Conservation (phyloP, 176 grass and related monocot genomes). For the Triticum timopheevii region DNA sequence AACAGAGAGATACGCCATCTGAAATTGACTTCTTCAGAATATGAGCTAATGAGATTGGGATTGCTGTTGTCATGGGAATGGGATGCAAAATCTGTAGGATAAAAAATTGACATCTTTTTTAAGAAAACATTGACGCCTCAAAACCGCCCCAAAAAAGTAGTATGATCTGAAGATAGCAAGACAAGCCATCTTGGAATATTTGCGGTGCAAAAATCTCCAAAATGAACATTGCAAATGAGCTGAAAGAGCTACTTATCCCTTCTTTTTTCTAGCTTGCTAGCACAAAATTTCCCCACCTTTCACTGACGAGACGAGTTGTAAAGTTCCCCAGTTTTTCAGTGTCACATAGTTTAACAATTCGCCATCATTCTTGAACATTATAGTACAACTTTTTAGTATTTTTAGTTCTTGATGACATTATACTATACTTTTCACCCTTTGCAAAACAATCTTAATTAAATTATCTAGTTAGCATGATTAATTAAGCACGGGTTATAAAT, state of each 20-base stretch:
- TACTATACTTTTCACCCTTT: neutral
- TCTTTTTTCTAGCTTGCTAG: neutral
- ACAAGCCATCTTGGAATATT: neutral
- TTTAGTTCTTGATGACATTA: neutral
- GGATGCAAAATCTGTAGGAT: neutral
- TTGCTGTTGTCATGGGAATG: neutral
- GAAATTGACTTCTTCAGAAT: neutral
- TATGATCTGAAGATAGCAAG: neutral
- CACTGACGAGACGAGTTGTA: neutral
- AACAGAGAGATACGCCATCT: neutral
- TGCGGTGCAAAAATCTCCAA: neutral
- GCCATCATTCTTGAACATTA: neutral
- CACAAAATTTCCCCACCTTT: neutral
- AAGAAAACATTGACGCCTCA: neutral
- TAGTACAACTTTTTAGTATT: neutral
- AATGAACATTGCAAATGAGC: neutral
- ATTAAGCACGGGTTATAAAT: neutral
- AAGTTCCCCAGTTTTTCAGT: neutral
- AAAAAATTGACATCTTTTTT: neutral
- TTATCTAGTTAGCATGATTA: slow-evolving; percentile 1
- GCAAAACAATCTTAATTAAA: neutral
- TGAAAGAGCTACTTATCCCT: neutral
- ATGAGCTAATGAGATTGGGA: neutral
- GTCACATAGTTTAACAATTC: neutral
- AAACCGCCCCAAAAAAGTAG: neutral